These are phyloP conservation scores for Ceratocystis albifundus DNA, from an alignment of 2,329 filamentous ascomycete species.

Conservation along the genomic window DNA sequence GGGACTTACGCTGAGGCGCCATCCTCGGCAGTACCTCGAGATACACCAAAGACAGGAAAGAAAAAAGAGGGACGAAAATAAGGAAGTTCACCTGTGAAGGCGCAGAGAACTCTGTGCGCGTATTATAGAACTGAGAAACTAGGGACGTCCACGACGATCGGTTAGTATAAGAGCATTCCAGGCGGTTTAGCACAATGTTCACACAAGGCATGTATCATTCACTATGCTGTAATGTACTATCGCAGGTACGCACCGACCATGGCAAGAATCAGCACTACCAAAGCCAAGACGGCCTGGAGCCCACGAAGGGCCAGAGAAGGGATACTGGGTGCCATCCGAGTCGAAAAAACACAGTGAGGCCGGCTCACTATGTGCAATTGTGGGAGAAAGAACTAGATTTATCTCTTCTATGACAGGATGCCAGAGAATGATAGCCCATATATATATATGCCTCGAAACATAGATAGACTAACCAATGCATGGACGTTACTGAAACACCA, in stretches of 20 bases:
- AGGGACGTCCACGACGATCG: background rate
- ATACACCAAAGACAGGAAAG: slow-evolving; percentile 44
- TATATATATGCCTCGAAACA: background rate
- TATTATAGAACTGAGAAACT: slow-evolving; percentile 52
- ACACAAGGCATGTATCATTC: background rate
- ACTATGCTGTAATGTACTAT: no score
- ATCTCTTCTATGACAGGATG: background rate
- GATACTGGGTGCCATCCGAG: slow-evolving; percentile 6
- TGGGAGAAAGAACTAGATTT: background rate
- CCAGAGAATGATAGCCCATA: background rate
- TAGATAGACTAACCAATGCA: background rate
- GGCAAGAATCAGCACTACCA: slow-evolving; percentile 39
- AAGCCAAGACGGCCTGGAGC: slow-evolving; percentile 36
- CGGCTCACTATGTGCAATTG: background rate
- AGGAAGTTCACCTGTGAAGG: slow-evolving; percentile 48
- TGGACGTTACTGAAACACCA: background rate
- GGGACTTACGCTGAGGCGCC: slow-evolving; percentile 32
- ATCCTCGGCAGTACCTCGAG: slow-evolving; percentile 41
- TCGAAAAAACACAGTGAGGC: background rate
- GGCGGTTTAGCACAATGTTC: background rate
- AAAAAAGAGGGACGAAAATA: slow-evolving; percentile 43
- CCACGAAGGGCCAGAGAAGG: slow-evolving; percentile 30
- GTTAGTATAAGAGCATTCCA: background rate
- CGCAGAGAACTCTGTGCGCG: slow-evolving; percentile 42
- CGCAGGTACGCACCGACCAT: slow-evolving; percentile 37